Evolutionary conservation across 352 stramenopile species (phyloP), one percentile per base, ranked within the genome.

Genomic region (Globisporangium rhizosaccharum): DNA sequence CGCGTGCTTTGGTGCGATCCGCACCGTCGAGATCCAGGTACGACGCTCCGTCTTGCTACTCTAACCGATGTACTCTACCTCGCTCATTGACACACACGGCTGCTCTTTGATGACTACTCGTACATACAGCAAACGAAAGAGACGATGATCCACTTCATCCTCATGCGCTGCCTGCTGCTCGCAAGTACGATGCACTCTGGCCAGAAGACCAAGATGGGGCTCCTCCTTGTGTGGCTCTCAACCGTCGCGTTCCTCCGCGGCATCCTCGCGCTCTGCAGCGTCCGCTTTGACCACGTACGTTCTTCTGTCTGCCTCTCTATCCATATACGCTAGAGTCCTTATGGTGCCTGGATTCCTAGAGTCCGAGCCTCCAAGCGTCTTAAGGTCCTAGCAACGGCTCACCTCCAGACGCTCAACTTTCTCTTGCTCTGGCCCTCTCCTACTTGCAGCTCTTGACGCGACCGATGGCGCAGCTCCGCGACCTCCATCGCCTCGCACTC

Each of bases 161-260:
- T 91, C 56, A 82, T 91, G 70, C 82, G 82, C 33, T 88, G 75
- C 30, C 70, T 89, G 25, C 62, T 91, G 62, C 76, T 91, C 2
- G 77, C 83, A 9, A 88, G 75, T 57, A 91, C 82, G 28, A 79
- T 91, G 67, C 72, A 80, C 47, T 67, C 69, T 1, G 47, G 59
- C 7, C 59, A 72, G 48, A 67, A 77, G 25, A 61, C 68, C 4
- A 71, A 79, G 39, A 48, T 88, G 3, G 79, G 62, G 1, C 45
- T 83, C 50, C 68, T 91, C 10, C 70, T 91, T 20, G 66, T 85
- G 1, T 91, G 82, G 82, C 77, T 91, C 39, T 82, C 79, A 18
- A 66, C 70, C 9, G 56, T 89, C 54, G 71, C 75, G 18, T 78
- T 89, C 56, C 67, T 91, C 9, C 75, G 79, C 7, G 82, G 75